Evolutionary conservation across 345 rosid genomes (phyloP).

Genomic region (Gossypium ekmanianum): DNA sequence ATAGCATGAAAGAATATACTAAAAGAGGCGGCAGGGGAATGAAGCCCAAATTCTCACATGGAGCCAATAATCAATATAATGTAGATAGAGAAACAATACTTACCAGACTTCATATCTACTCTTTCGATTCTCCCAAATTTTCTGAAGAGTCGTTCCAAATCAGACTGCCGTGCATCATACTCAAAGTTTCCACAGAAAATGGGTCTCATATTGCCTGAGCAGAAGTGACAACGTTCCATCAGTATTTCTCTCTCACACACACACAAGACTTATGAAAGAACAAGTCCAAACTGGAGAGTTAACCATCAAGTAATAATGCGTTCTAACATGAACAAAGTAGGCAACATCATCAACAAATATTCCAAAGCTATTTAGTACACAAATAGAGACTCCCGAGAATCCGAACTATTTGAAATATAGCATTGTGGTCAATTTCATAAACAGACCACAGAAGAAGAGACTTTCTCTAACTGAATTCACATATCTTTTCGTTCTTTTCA

Average conservation of each 20-base stretch:
- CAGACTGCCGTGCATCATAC: conserved; percentile 83
- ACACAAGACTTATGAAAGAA: neutral
- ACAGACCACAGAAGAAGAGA: neutral
- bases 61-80: neutral
- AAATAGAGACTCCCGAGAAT: neutral
- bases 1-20: neutral
- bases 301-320: neutral
- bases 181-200: conserved; percentile 95
- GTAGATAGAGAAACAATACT: conserved; percentile 20
- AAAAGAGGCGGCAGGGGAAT: neutral
- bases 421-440: neutral
- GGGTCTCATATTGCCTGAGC: conserved; percentile 58
- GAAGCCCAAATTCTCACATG: neutral
- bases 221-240: neutral
- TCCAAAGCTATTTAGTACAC: neutral
- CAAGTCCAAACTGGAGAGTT: neutral
- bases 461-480: neutral
- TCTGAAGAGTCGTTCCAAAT: conserved; percentile 79
- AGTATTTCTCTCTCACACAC: neutral
- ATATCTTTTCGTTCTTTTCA: neutral
- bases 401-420: neutral
- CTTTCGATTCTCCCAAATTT: conserved; percentile 81
- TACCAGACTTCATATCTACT: conserved; percentile 96
- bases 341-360: neutral
- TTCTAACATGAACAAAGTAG: neutral